These are phyloP conservation scores for Kluyveromyces lactis DNA, from an alignment of 805 yeast species.

Conservation along the genomic window DNA sequence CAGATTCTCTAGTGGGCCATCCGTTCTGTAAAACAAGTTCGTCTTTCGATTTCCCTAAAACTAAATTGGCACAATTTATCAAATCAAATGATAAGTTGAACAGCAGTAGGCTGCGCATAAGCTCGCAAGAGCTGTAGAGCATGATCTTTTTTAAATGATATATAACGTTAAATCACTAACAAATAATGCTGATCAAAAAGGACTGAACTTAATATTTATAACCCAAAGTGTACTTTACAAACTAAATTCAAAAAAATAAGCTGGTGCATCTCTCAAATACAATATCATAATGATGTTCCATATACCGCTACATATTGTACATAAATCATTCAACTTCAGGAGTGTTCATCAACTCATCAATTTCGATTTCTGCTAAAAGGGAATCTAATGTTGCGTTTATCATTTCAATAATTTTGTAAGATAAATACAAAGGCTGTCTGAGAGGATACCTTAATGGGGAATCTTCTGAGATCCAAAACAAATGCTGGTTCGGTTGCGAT, in stretches of 20 bases:
- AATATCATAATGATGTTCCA: no score
- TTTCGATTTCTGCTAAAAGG: no score
- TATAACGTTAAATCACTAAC: no score
- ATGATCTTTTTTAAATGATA: no score
- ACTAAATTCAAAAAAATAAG: no score
- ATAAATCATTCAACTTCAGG: no score
- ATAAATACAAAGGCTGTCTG: conserved; percentile 57
- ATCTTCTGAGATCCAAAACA: conserved; percentile 51
- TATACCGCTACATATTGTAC: no score
- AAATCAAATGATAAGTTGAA: conserved; percentile 32
- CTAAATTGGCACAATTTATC: conserved; percentile 50
- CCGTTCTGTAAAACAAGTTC: conserved; percentile 38
- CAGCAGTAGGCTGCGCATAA: conserved; percentile 22
- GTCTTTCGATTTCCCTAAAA: conserved; percentile 42
- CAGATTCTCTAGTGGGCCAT: conserved; percentile 50
- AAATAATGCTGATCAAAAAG: no score
- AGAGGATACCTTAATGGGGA: conserved; percentile 68
- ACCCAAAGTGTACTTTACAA: no score
- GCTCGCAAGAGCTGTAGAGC: conserved; percentile 14
- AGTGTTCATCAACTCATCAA: no score
- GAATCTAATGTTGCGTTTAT: conserved; percentile 13
- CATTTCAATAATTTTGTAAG: conserved; percentile 29
- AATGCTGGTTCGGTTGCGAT: conserved; percentile 10
- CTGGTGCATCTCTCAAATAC: no score
- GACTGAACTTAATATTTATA: no score